Evolutionary conservation across 2,329 filamentous ascomycete genomes (phyloP).

Genomic region (Colletotrichum caudatum): DNA sequence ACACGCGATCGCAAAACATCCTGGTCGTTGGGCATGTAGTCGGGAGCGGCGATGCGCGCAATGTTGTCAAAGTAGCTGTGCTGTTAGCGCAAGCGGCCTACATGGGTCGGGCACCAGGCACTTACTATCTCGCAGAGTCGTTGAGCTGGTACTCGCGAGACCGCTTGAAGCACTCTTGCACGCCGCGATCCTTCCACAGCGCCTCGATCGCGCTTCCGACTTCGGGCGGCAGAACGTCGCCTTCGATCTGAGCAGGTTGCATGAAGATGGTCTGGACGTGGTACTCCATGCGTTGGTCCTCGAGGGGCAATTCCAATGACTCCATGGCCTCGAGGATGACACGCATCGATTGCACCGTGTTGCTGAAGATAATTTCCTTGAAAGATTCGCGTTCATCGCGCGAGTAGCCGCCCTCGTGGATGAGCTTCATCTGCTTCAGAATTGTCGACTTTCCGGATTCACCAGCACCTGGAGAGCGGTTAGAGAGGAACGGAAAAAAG

Average conservation of each 20-base stretch:
- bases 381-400: constrained; percentile 82
- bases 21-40: constrained; percentile 95
- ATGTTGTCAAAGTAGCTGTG: constrained; percentile 95
- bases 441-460: constrained; percentile 97
- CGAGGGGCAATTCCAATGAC: constrained; percentile 81
- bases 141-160: constrained; percentile 97
- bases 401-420: constrained; percentile 98
- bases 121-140: constrained; percentile 95
- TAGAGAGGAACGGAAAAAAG: neutral
- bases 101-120: constrained; percentile 53
- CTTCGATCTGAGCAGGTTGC: constrained; percentile 97
- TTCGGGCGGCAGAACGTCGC: constrained; percentile 92
- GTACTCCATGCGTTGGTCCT: constrained; percentile 94
- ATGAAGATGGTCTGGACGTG: constrained; percentile 99
- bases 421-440: constrained; percentile 98
- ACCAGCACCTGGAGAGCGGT: constrained; percentile 79
- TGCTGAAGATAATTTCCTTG: constrained; percentile 79
- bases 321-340: constrained; percentile 78
- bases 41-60: constrained; percentile 87
- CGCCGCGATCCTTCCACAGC: constrained; percentile 91
- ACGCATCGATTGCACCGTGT: constrained; percentile 77
- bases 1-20: constrained; percentile 96
- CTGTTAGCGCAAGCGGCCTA: constrained; percentile 4
- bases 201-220: constrained; percentile 93
- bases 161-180: constrained; percentile 94